phyloP scores from a whole-genome alignment of 2,329 filamentous ascomycete genomes.

The Xylariaceae sp. region DNA sequence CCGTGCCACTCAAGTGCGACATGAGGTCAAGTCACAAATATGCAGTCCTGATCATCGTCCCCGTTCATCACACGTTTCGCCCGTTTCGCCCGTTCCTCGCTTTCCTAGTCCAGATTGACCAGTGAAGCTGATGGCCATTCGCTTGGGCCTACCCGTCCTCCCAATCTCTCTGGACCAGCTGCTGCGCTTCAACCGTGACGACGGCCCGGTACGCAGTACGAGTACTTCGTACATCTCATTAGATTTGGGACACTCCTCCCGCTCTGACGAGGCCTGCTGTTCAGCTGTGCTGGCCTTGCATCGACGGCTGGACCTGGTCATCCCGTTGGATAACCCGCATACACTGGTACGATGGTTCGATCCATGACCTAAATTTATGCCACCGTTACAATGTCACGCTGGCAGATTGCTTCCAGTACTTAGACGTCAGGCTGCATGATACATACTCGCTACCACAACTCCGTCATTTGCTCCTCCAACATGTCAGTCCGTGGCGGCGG shows the following conservation, averaged over 20 bases:
- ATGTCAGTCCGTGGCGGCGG: slow-evolving; percentile 11
- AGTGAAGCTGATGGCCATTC: slow-evolving; percentile 28
- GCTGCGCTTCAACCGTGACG: slow-evolving; percentile 21
- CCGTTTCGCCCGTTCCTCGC: background rate
- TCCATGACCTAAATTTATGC: slow-evolving; percentile 22
- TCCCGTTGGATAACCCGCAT: slow-evolving; percentile 22
- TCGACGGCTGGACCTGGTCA: slow-evolving; percentile 30
- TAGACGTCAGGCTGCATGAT: slow-evolving; percentile 21
- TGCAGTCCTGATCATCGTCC: slow-evolving; percentile 27
- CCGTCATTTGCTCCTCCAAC: slow-evolving; percentile 9
- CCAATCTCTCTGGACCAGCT: slow-evolving; percentile 19
- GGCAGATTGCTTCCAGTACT: slow-evolving; percentile 16
- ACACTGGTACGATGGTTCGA: slow-evolving; percentile 21
- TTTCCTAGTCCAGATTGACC: slow-evolving; percentile 16
- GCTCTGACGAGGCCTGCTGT: slow-evolving; percentile 18
- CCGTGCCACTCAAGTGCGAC: slow-evolving; percentile 18
- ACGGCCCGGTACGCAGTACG: slow-evolving; percentile 8
- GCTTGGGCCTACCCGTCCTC: slow-evolving; percentile 29
- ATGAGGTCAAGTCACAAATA: slow-evolving; percentile 30
- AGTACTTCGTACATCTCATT: background rate
- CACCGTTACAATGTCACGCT: slow-evolving; percentile 20
- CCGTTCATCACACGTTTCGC: slow-evolving; percentile 10
- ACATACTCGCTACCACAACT: slow-evolving; percentile 14
- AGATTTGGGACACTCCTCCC: slow-evolving; percentile 15
- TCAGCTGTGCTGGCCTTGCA: slow-evolving; percentile 33